Evolutionary conservation across 805 yeast genomes (phyloP).

Genomic region (Zygoascus biomembranicola): DNA sequence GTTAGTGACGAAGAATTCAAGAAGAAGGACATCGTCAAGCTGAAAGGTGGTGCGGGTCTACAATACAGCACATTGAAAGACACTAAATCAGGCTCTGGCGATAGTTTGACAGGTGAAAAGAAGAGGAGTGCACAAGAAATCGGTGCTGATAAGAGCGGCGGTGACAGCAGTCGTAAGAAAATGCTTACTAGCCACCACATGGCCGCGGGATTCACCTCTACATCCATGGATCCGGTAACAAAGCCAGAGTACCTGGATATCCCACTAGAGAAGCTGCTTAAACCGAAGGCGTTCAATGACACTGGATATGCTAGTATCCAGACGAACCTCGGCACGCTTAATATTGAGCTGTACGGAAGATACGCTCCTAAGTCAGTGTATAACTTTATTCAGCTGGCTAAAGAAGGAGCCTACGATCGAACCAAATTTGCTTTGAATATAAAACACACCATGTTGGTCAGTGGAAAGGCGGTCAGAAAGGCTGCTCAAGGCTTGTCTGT

Average conservation of each 20-base stretch:
- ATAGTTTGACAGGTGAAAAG: not conserved
- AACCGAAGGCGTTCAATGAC: conserved; percentile 20
- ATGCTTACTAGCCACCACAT: conserved; percentile 19
- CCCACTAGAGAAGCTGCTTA: conserved; percentile 21
- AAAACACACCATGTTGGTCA: conserved; percentile 29
- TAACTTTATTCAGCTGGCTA: conserved; percentile 23
- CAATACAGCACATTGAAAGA: not conserved
- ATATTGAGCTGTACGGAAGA: conserved; percentile 18
- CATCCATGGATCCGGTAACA: conserved; percentile 23
- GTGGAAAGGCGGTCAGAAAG: conserved; percentile 30
- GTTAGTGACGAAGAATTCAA: conserved; percentile 25
- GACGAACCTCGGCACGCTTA: conserved; percentile 21
- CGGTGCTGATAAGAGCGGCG: not conserved
- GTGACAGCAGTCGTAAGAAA: conserved; percentile 7
- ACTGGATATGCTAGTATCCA: conserved; percentile 24
- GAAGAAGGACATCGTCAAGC: conserved; percentile 20
- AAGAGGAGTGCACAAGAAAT: not conserved
- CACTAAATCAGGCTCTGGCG: not conserved
- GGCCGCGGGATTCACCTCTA: conserved; percentile 26
- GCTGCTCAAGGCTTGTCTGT: conserved; percentile 44
- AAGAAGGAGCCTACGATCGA: conserved; percentile 27
- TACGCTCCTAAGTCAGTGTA: conserved; percentile 24
- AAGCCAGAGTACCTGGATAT: conserved; percentile 17
- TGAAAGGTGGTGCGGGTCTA: conserved; percentile 13
- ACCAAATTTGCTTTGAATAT: conserved; percentile 25